Evolutionary conservation across 441 rosid species (phyloP).

Genomic region (Euphorbia schlechtendalii): DNA sequence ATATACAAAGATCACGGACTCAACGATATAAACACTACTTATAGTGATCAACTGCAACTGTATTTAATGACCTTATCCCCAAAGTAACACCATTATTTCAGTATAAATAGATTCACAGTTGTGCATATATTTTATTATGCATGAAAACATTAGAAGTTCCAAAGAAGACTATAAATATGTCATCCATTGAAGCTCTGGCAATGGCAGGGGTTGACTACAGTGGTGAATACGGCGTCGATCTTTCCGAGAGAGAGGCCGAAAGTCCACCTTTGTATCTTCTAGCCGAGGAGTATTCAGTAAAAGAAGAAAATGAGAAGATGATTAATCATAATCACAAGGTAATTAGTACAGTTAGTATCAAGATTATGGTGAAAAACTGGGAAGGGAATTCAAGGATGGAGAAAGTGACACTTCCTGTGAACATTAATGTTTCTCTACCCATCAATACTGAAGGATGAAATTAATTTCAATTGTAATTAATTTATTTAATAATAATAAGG

Average conservation of each 20-base stretch:
- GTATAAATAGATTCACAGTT: too few relatives aligned
- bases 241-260: neutral
- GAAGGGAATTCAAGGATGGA: neutral
- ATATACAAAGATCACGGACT: too few relatives aligned
- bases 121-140: too few relatives aligned
- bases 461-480: too few relatives aligned
- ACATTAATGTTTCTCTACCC: too few relatives aligned
- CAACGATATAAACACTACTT: too few relatives aligned
- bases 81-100: too few relatives aligned
- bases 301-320: neutral
- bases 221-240: neutral
- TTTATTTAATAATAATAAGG: too few relatives aligned
- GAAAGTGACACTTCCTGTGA: neutral
- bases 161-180: neutral
- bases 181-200: neutral
- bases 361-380: neutral
- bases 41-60: too few relatives aligned
- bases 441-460: too few relatives aligned
- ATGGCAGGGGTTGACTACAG: slow-evolving; percentile 1
- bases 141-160: too few relatives aligned
- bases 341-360: neutral
- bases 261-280: neutral
- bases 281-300: neutral
- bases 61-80: too few relatives aligned
- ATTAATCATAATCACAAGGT: neutral